Base-by-base conservation (phyloP, 495 filamentous ascomycete species). In the Neurospora sp. region DNA sequence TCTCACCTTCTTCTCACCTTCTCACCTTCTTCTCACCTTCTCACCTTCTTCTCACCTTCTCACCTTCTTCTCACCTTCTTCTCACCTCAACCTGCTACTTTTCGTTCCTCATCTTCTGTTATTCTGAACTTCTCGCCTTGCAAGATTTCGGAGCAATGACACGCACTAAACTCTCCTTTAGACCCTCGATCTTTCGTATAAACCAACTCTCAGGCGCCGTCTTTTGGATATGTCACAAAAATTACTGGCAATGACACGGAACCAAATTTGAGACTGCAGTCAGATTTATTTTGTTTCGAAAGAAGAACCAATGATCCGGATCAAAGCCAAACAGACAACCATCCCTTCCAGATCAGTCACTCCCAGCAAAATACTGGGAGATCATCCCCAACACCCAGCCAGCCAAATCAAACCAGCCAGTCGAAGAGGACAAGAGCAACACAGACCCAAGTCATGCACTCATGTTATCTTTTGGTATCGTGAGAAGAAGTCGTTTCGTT, bases 381-480 rank as follows among this genome's bases (percentile, higher is more conserved):
- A 54, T 54, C 46, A 59, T 27, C 20, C 20, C 48, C 11, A 27
- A 59, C 48, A 59, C 48, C 48, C 20, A 59, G 48, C 23, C 11
- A 31, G 48, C 23, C 48, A 31, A 37, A 31, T n/a, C 11, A 27
- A 23, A 14, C 39, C 35, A 74, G 18, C 72, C 72, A 76, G 12
- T 27, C 38, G 6, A 69, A 9, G 5, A 76, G 41, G 69, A 76
- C 7, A 74, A 54, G 41, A 74, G 72, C 39, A 72, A 35, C 6
- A 73, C 40, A 62, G 73, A 69, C 5, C 72, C 54, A 41, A 74
- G 40, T 39, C 74, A 72, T 35, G 74, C 72, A 27, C 37, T 70
- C 59, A 76, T 76, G 9, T 20, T 72, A 44, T 20, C 27, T n/a
- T 35, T 35, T 40, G 18, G 6, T 48, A 39, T 16, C 20, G 42